Percentiles rank a stretch among this genome's conserved stretches.
Conservation (phyloP, 148 eudicot genomes). For the Silene uniflora region DNA sequence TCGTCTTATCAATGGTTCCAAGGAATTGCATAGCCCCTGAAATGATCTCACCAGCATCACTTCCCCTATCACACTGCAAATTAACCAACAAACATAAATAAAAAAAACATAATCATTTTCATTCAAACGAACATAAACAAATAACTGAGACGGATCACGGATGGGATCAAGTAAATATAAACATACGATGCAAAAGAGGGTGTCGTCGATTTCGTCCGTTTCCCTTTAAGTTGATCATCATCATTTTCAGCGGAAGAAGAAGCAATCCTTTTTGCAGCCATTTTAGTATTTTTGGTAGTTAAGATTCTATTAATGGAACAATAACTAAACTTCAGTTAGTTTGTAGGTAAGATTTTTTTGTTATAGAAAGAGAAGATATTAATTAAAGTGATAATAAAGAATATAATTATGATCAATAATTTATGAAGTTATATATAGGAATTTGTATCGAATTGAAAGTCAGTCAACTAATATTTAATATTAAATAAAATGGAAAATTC, state of each 20-base stretch:
- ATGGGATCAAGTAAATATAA: too few species aligned
- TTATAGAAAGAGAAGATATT: not conserved
- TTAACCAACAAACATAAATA: not conserved
- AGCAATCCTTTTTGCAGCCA: slow-evolving; percentile 50
- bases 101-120: too few species aligned
- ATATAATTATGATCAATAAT: too few species aligned
- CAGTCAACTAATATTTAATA: slow-evolving; percentile 4
- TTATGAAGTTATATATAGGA: not conserved
- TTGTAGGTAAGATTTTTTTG: too few species aligned
- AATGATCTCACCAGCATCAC: slow-evolving; percentile 43
- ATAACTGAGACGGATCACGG: not conserved
- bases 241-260: slow-evolving; percentile 11
- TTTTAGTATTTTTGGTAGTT: slow-evolving; percentile 1
- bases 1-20: slow-evolving; percentile 66
- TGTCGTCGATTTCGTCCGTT: slow-evolving; percentile 29
- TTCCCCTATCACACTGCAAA: slow-evolving; percentile 50
- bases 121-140: not conserved
- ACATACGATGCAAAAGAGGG: slow-evolving; percentile 66
- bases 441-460: not conserved
- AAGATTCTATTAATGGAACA: not conserved
- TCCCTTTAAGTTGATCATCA: slow-evolving; percentile 34
- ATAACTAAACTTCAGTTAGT: not conserved
- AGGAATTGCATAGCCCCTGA: slow-evolving; percentile 34
- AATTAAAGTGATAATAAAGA: not conserved
- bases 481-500: not conserved